These are phyloP conservation scores for Maudiozyma serrabonitensis DNA, from an alignment of 805 yeast species.

Conservation along the genomic window DNA sequence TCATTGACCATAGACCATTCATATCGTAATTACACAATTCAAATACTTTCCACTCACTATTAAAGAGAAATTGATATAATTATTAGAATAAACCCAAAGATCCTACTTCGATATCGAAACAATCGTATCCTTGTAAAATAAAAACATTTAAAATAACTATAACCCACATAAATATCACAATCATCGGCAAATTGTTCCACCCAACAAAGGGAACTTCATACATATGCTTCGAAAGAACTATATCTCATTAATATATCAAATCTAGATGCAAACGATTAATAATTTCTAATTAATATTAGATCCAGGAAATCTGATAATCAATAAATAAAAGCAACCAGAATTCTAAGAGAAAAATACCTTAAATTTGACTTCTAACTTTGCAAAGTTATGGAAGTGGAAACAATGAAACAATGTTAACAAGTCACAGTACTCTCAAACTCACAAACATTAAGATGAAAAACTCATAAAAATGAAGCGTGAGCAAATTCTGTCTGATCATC, in stretches of 20 bases:
- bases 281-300: neutral
- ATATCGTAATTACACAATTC: neutral
- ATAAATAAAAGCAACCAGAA: neutral
- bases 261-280: neutral
- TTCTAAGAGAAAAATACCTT: slow-evolving; percentile 14
- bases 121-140: neutral
- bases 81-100: neutral
- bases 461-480: slow-evolving; percentile 9
- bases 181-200: neutral
- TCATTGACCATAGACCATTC: slow-evolving; percentile 5
- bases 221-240: neutral
- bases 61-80: neutral
- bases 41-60: neutral
- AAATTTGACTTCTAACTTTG: slow-evolving; percentile 9
- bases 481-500: neutral
- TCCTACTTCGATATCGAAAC: neutral
- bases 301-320: neutral
- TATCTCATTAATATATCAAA: neutral
- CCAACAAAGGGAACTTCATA: neutral
- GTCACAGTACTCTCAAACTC: slow-evolving; percentile 18
- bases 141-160: neutral
- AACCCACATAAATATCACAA: neutral
- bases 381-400: slow-evolving; percentile 27
- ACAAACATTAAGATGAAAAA: slow-evolving; percentile 13
- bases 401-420: slow-evolving; percentile 11